Evolutionary conservation across 768 basidiomycete genomes (phyloP).

Genomic region (Lyophyllum semitale): DNA sequence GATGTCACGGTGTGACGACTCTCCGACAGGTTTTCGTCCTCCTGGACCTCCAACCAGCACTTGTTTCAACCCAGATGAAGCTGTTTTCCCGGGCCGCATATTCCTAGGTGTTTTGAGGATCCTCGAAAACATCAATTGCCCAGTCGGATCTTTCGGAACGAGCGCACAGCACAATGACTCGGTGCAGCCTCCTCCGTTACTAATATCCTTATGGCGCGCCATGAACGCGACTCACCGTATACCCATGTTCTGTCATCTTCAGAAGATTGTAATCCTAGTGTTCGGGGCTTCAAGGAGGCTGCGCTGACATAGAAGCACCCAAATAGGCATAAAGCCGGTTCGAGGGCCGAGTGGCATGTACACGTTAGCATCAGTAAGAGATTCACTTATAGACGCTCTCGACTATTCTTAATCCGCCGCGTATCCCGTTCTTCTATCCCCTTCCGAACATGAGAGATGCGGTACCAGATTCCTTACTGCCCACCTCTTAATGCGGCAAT

Average conservation of each 20-base stretch:
- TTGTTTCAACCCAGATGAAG: slow-evolving; percentile 4
- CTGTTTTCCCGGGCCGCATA: slow-evolving; percentile 4
- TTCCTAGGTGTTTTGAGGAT: background rate
- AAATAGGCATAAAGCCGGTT: slow-evolving; percentile 11
- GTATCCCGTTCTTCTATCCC: slow-evolving; percentile 20
- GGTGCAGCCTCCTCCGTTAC: background rate
- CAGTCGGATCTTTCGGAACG: background rate
- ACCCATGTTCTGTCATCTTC: background rate
- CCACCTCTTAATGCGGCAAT: slow-evolving; percentile 28
- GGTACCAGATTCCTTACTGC: slow-evolving; percentile 24
- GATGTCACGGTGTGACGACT: background rate
- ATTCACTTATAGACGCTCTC: slow-evolving; percentile 15
- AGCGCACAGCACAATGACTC: background rate
- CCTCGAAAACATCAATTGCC: background rate
- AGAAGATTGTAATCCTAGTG: background rate
- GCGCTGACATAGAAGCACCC: background rate
- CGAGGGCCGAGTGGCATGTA: slow-evolving; percentile 4
- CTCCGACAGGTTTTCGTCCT: background rate
- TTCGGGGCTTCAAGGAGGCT: background rate
- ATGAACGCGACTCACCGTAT: background rate
- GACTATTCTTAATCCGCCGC: slow-evolving; percentile 21
- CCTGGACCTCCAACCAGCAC: background rate
- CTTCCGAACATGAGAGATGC: slow-evolving; percentile 26
- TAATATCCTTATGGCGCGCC: background rate
- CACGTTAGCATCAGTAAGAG: slow-evolving; percentile 20